These are phyloP conservation scores for Aschersonia sp. DNA, from an alignment of 2,329 filamentous ascomycete genomes.

Conservation along the genomic window DNA sequence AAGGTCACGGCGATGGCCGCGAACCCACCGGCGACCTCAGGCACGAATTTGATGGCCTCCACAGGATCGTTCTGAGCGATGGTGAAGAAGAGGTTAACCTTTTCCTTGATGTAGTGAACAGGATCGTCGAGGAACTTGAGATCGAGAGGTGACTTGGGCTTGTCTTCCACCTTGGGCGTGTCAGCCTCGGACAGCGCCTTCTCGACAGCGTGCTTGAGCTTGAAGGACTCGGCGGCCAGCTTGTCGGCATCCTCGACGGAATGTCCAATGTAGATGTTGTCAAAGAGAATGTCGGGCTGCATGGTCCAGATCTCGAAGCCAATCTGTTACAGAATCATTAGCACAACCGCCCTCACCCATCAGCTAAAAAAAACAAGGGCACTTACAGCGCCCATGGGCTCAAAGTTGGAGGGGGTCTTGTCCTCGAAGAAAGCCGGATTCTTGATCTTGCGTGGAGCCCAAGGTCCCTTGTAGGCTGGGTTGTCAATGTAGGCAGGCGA, in stretches of 20 bases:
- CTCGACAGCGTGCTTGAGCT: conserved; percentile 75
- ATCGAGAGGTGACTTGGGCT: conserved; percentile 56
- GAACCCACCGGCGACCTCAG: conserved; percentile 75
- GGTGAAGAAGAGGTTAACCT: conserved; percentile 78
- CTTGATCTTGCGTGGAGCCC: conserved; percentile 88
- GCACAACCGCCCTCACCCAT: conserved; percentile 1
- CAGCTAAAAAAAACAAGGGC: conserved; percentile 2
- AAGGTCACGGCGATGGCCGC: conserved; percentile 55
- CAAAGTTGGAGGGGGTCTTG: conserved; percentile 90
- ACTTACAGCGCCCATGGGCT: conserved; percentile 94
- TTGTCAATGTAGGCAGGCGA: conserved; percentile 85
- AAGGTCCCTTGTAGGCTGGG: conserved; percentile 92
- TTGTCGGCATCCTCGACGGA: conserved; percentile 83
- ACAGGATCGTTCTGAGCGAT: conserved; percentile 71
- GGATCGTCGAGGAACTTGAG: conserved; percentile 87
- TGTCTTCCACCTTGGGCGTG: conserved; percentile 57
- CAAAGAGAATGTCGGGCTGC: conserved; percentile 96
- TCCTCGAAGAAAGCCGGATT: conserved; percentile 97
- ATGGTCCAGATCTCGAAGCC: conserved; percentile 99
- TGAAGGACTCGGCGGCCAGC: conserved; percentile 79
- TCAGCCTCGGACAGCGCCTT: conserved; percentile 62
- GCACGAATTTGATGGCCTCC: conserved; percentile 75
- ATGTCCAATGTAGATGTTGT: conserved; percentile 99
- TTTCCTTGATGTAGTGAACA: conserved; percentile 76
- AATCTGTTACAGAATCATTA: conserved; percentile 39